Evolutionary conservation across 2,329 filamentous ascomycete genomes (phyloP).

Genomic region (Hypoxylon sp.): DNA sequence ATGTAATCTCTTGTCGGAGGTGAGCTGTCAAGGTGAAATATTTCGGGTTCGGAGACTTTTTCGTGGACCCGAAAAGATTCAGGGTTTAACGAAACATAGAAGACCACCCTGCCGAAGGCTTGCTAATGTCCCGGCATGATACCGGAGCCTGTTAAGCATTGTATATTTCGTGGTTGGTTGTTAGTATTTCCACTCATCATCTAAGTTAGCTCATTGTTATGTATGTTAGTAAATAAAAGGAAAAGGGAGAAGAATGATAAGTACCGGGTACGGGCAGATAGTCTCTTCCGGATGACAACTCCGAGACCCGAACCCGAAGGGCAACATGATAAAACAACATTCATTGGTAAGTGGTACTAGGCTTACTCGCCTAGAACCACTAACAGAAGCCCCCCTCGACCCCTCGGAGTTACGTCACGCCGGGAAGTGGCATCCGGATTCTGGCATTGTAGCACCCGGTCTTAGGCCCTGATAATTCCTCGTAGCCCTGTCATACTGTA

Average conservation of each 20-base stretch:
- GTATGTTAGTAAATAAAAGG: not conserved
- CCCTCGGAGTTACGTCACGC: constrained; percentile 35
- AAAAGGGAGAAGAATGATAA: not conserved
- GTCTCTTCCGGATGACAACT: not conserved
- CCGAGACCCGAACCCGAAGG: constrained; percentile 7
- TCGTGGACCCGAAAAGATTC: constrained; percentile 13
- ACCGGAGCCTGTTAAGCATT: constrained; percentile 27
- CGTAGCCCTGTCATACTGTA: constrained; percentile 4
- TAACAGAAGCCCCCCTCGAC: constrained; percentile 18
- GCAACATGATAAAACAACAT: constrained; percentile 5
- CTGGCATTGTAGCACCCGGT: constrained; percentile 37
- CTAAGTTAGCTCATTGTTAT: not conserved
- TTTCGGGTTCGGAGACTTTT: constrained; percentile 38
- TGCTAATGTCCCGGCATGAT: constrained; percentile 27
- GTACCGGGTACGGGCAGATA: no score
- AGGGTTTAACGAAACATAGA: constrained; percentile 8
- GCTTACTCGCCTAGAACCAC: constrained; percentile 8
- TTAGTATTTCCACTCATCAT: not conserved
- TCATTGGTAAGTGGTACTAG: not conserved
- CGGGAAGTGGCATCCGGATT: constrained; percentile 28
- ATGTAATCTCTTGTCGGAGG: constrained; percentile 17
- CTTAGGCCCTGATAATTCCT: constrained; percentile 14
- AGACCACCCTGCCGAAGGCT: constrained; percentile 23
- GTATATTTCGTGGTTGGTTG: constrained; percentile 8
- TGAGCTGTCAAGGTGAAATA: constrained; percentile 34